Evolutionary conservation across 768 basidiomycete species (phyloP), one percentile per base, ranked within the genome.

Genomic region (Naematelia aurantialba): DNA sequence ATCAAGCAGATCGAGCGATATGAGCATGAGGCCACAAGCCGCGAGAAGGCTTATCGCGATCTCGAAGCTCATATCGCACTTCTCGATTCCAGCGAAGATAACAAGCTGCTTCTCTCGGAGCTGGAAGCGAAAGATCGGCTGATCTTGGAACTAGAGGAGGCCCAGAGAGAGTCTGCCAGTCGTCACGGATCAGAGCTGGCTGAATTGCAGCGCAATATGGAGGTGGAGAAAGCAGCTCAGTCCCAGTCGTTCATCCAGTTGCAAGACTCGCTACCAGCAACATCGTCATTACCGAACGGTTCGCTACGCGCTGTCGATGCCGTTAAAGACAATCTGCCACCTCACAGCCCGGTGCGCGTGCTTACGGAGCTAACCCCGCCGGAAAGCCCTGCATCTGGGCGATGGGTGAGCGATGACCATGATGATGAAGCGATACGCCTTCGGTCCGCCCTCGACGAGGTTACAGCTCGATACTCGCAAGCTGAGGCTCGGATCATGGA

Each of bases 401-500:
- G 34, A 39, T 39, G 34, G 34, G 34, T 39, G 8, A 39, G 17
- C 34, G 34, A 39, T 17, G 8, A 39, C 34, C 39, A 47, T 5
- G 48, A 59, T 5, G 79, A 76, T 21, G 88, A 93, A 76, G 79
- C 93, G 25, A 76, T 84, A 5, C 80, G 83, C 11, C 82, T 98
- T n/a, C 66, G 69, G 39, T 52, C 45, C 11, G 58, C 60, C 3
- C 63, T 76, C 14, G 58, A 66, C n/a, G 59, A 61, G n/a, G 42
- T 75, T 14, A 68, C 68, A 1, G 53, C 59, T 13, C 45, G 54
- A 45, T 97, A 93, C 72, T 85, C 86, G 27, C 89, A 94, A 60
- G 89, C 93, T 17, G 82, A 97, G 27, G 84, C 84, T 50, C 89
- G 94, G 76, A 94, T 99, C 59, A 88, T 88, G n/a, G 91, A 93